A percentile compares a stretch with the other conserved stretches of the same genome.
Conservation (phyloP, 805 yeast species). For the Maudiozyma barnettii region DNA sequence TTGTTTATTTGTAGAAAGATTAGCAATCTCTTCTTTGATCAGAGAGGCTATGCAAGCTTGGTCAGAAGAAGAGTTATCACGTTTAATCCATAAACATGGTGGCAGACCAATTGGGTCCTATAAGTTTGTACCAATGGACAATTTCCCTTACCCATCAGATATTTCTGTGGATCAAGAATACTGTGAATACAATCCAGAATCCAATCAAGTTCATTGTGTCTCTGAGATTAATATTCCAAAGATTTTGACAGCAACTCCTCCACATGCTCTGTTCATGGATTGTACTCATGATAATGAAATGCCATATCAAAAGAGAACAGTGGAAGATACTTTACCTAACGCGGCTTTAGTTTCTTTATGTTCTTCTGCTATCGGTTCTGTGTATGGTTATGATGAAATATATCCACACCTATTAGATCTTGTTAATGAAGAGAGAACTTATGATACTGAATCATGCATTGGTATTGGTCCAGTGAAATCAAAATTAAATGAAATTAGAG, state of each 20-base stretch:
- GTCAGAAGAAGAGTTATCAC: slow-evolving; percentile 75
- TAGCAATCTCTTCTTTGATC: slow-evolving; percentile 80
- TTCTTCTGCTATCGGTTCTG: slow-evolving; percentile 88
- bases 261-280: slow-evolving; percentile 94
- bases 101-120: slow-evolving; percentile 94
- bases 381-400: slow-evolving; percentile 87
- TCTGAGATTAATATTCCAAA: slow-evolving; percentile 65
- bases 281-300: slow-evolving; percentile 95
- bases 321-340: slow-evolving; percentile 88
- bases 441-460: slow-evolving; percentile 34
- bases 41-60: slow-evolving; percentile 98
- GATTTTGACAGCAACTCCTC: slow-evolving; percentile 56
- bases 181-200: slow-evolving; percentile 8
- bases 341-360: slow-evolving; percentile 93
- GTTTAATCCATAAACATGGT: slow-evolving; percentile 83
- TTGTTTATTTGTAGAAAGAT: slow-evolving; percentile 77
- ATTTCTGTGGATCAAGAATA: slow-evolving; percentile 31
- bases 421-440: slow-evolving; percentile 63
- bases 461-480: slow-evolving; percentile 76
- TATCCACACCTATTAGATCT: slow-evolving; percentile 75
- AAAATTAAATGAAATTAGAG: slow-evolving; percentile 48
- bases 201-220: slow-evolving; percentile 23
- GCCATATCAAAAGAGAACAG: slow-evolving; percentile 81
- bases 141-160: slow-evolving; percentile 56
- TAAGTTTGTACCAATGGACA: slow-evolving; percentile 69